phyloP scores from a whole-genome alignment of 129 eudicot species.

The Cynara cardunculus region DNA sequence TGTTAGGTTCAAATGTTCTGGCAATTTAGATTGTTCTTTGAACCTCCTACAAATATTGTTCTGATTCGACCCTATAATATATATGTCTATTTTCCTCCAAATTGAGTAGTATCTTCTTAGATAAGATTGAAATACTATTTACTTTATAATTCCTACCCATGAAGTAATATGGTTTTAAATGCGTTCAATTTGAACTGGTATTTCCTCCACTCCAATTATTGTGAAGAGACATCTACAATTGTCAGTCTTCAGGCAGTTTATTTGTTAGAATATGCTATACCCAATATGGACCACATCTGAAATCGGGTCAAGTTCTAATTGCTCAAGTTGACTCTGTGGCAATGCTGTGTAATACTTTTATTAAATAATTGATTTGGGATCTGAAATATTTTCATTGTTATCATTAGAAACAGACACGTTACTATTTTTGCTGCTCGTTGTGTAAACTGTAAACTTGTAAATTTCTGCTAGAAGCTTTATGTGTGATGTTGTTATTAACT shows the following conservation, averaged over 20 bases:
- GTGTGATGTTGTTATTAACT: neutral
- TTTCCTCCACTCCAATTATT: neutral
- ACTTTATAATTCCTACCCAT: neutral
- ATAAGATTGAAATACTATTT: neutral
- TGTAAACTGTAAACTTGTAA: neutral
- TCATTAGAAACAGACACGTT: neutral
- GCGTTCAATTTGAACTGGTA: neutral
- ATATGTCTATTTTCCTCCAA: neutral
- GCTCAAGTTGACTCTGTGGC: neutral
- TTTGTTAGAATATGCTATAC: neutral
- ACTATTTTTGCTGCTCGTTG: neutral
- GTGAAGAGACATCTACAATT: neutral
- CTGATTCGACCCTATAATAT: neutral
- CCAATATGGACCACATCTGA: neutral
- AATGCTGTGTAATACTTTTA: neutral
- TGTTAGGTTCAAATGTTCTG: neutral
- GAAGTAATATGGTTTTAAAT: neutral
- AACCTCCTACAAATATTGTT: neutral
- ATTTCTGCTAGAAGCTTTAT: conserved; percentile 2
- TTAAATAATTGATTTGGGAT: neutral
- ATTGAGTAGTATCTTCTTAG: neutral
- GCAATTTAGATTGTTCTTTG: neutral
- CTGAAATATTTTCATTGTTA: neutral
- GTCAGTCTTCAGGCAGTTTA: neutral
- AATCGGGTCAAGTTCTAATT: neutral